Percentiles rank a stretch among this genome's conserved stretches.
These are phyloP conservation scores for Colletotrichum tabaci DNA, from an alignment of 2,329 filamentous ascomycete genomes.

Conservation along the genomic window DNA sequence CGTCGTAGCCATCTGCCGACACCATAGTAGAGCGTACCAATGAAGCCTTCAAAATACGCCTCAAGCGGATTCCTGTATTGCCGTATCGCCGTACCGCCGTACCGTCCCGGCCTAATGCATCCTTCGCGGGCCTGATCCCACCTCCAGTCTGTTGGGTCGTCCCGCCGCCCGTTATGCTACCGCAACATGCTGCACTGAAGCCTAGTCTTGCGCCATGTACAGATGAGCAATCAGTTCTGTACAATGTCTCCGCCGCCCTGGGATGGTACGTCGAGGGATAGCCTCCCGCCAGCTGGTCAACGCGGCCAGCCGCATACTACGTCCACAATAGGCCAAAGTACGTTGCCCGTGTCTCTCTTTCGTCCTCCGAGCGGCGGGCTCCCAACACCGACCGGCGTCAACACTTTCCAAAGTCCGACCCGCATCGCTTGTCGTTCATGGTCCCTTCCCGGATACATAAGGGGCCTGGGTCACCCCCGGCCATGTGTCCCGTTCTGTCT, in stretches of 20 bases:
- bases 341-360: constrained; percentile 16
- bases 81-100: constrained; percentile 17
- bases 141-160: constrained; percentile 23
- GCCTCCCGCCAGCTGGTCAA: constrained; percentile 10
- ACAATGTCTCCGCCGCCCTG: constrained; percentile 21
- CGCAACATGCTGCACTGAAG: constrained; percentile 25
- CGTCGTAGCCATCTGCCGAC: neutral
- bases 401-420: constrained; percentile 33
- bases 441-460: constrained; percentile 30
- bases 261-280: constrained; percentile 11
- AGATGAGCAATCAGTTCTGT: constrained; percentile 26
- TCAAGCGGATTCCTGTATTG: neutral
- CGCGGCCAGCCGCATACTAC: constrained; percentile 14
- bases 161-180: constrained; percentile 26
- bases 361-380: constrained; percentile 25
- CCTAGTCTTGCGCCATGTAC: constrained; percentile 21
- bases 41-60: constrained; percentile 27
- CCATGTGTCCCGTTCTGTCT: neutral
- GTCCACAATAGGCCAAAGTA: constrained; percentile 13
- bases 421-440: neutral
- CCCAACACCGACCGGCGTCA: constrained; percentile 29
- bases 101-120: constrained; percentile 34
- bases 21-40: constrained; percentile 32
- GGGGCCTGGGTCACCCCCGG: constrained; percentile 8
- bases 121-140: constrained; percentile 24